Conservation (phyloP, 2,329 filamentous ascomycete genomes). For the Elsinoe arachidis region DNA sequence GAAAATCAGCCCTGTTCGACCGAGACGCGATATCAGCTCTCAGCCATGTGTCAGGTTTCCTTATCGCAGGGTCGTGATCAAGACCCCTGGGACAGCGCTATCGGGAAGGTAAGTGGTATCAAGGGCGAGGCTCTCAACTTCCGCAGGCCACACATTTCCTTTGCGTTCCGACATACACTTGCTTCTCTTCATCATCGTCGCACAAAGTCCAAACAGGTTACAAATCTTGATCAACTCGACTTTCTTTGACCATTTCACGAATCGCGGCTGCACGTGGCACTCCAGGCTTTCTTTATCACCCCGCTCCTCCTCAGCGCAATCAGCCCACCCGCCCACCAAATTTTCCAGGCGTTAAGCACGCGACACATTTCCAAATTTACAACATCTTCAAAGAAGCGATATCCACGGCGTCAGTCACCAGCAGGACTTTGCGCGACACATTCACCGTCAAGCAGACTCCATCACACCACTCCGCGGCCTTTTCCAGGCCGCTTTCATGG, state of each 20-base stretch:
- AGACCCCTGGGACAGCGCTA: slow-evolving; percentile 8
- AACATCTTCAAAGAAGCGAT: neutral
- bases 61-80: slow-evolving; percentile 5
- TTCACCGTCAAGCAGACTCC: neutral
- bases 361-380: slow-evolving; percentile 2
- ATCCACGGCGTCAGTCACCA: neutral
- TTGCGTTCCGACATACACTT: neutral
- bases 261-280: slow-evolving; percentile 3
- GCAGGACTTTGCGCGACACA: neutral
- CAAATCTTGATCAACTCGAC: neutral
- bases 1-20: neutral
- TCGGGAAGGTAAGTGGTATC: slow-evolving; percentile 10
- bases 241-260: neutral
- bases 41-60: slow-evolving; percentile 9
- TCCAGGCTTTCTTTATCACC: neutral
- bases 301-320: neutral
- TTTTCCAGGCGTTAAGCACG: neutral
- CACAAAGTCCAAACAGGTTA: neutral
- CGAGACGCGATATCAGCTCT: neutral
- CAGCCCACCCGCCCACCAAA: slow-evolving; percentile 6
- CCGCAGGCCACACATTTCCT: slow-evolving; percentile 1
- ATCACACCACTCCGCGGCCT: neutral
- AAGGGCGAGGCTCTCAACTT: slow-evolving; percentile 5
- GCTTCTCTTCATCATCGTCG: neutral
- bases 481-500: slow-evolving; percentile 19